Conservation (phyloP, 163 green algal genomes). For the Chlamydomonas reinhardtii region DNA sequence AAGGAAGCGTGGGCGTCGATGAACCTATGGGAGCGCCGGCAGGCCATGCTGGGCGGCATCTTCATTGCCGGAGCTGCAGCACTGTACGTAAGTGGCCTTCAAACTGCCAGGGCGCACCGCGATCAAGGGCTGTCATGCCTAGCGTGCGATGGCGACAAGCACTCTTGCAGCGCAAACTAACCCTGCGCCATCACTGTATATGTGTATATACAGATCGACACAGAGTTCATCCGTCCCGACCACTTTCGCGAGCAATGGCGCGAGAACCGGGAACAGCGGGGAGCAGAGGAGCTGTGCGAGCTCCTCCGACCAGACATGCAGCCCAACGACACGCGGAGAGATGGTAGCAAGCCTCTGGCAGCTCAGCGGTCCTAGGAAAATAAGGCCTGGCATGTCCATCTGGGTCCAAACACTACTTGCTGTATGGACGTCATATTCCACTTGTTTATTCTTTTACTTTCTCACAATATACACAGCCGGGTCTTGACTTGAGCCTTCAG, state of each 20-base stretch:
- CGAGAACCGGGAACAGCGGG: constrained; percentile 15
- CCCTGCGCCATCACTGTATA: no score
- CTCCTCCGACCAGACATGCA: background rate
- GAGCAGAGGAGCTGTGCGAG: constrained; percentile 24
- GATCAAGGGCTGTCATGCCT: background rate
- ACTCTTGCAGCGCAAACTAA: no score
- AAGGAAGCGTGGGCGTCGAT: constrained; percentile 39
- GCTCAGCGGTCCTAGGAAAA: background rate
- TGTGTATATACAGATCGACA: constrained; percentile 45
- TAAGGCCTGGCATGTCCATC: no score
- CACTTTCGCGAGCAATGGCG: constrained; percentile 19
- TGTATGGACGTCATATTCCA: no score
- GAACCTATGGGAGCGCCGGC: constrained; percentile 29
- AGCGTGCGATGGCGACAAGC: no score
- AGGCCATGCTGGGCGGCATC: constrained; percentile 11
- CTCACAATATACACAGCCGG: no score
- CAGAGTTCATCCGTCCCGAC: constrained; percentile 16
- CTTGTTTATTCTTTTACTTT: no score
- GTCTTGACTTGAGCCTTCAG: no score
- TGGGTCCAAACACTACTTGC: no score
- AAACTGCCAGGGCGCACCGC: no score
- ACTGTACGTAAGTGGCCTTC: constrained; percentile 33
- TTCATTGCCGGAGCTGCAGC: constrained; percentile 23
- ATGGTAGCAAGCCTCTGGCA: background rate
- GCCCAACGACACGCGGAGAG: background rate